phyloP scores from a whole-genome alignment of 164 flowering plant genomes.

The Liquidambar formosana region DNA sequence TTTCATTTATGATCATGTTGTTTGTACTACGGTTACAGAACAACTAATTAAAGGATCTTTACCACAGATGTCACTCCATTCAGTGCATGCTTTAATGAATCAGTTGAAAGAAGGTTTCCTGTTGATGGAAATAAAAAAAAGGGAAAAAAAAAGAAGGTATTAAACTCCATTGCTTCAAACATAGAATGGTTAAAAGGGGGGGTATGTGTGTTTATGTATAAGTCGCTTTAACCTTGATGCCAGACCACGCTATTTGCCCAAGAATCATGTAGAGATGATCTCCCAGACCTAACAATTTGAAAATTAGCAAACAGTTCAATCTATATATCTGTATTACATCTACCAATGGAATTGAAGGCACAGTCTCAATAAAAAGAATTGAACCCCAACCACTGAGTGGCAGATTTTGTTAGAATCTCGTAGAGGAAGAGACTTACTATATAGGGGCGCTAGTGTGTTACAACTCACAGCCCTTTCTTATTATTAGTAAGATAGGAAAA shows the following conservation, averaged over 20 bases:
- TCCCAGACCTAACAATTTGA: constrained; percentile 50
- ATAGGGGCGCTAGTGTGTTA: too few relatives aligned
- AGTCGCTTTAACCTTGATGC: constrained; percentile 66
- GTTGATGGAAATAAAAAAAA: constrained; percentile 1
- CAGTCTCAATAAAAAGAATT: too few relatives aligned
- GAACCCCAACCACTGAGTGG: too few relatives aligned
- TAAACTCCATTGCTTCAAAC: not conserved
- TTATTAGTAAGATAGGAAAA: too few relatives aligned
- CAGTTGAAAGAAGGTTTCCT: constrained; percentile 56
- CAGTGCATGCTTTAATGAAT: constrained; percentile 51
- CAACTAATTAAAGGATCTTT: constrained; percentile 12
- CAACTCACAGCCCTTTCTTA: too few relatives aligned
- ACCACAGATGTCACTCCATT: constrained; percentile 63
- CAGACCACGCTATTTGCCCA: constrained; percentile 58
- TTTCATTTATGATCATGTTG: too few relatives aligned
- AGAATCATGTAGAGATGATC: constrained; percentile 40
- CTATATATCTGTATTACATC: not conserved
- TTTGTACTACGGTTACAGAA: too few relatives aligned
- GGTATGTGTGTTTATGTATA: too few relatives aligned
- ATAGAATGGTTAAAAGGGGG: not conserved
- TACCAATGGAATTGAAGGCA: too few relatives aligned
- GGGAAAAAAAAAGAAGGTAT: too few relatives aligned
- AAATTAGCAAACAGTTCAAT: not conserved
- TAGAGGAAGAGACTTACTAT: too few relatives aligned
- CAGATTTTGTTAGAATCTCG: too few relatives aligned